A percentile compares a stretch with the other conserved stretches of the same genome.
Conservation (phyloP, 2,329 filamentous ascomycete species). For the Lasiodiplodia hormozganensis region DNA sequence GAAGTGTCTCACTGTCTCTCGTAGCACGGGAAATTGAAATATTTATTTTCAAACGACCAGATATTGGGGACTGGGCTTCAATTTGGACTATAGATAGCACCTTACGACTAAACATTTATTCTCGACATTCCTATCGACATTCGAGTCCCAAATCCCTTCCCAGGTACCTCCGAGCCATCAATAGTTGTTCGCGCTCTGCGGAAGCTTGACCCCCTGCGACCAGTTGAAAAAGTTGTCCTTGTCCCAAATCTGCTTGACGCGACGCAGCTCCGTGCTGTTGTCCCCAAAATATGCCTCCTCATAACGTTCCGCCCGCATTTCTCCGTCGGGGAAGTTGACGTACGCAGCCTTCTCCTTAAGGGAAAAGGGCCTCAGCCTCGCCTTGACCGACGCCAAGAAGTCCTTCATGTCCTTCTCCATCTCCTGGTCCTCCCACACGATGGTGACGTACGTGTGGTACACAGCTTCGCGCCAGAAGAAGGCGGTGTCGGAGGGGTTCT, state of each 20-base stretch:
- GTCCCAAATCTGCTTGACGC: slow-evolving; percentile 42
- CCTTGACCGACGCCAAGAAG: slow-evolving; percentile 35
- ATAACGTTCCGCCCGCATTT: slow-evolving; percentile 16
- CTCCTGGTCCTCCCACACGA: slow-evolving; percentile 44
- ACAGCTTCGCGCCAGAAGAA: slow-evolving; percentile 41
- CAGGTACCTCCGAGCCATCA: no score
- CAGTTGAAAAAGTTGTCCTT: slow-evolving; percentile 36
- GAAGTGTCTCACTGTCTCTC: no score
- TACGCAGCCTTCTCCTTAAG: slow-evolving; percentile 36
- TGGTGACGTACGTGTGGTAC: slow-evolving; percentile 42
- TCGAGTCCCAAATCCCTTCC: no score
- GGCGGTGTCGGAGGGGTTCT: slow-evolving; percentile 33
- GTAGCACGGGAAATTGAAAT: no score
- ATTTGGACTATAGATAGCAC: no score
- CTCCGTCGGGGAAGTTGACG: slow-evolving; percentile 41
- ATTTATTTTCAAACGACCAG: no score
- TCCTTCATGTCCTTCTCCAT: slow-evolving; percentile 41
- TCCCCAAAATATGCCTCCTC: slow-evolving; percentile 44
- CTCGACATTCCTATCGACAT: no score
- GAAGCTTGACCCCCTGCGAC: slow-evolving; percentile 40
- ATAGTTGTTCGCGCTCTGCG: background rate
- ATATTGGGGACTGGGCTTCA: no score
- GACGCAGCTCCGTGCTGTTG: slow-evolving; percentile 36
- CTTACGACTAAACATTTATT: no score
- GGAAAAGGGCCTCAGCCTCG: slow-evolving; percentile 34